These are phyloP conservation scores for Aquilaria malaccensis DNA, from an alignment of 345 rosid species.

Conservation along the genomic window DNA sequence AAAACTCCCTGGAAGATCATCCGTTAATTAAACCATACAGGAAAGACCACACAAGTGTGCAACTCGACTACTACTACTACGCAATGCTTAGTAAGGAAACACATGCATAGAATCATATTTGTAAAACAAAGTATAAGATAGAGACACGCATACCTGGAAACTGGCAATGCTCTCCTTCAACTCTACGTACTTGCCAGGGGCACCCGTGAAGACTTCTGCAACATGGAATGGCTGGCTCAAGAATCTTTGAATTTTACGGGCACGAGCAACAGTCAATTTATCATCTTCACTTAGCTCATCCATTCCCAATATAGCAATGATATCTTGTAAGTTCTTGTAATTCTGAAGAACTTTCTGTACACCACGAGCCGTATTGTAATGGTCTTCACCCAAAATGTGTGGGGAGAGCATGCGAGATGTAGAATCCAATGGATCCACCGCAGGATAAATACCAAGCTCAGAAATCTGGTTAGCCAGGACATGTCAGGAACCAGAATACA, in stretches of 20 bases:
- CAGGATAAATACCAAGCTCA: conserved; percentile 98
- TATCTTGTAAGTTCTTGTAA: conserved; percentile 99
- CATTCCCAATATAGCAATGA: conserved; percentile 98
- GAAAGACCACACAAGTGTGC: no score
- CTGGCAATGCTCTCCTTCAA: conserved; percentile 84
- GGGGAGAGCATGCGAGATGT: conserved; percentile 99
- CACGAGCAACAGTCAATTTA: conserved; percentile 93
- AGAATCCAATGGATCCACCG: conserved; percentile 96
- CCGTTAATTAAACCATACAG: background rate
- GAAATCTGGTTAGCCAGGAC: conserved; percentile 46
- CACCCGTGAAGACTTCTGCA: conserved; percentile 98
- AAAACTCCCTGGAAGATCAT: conserved; percentile 51
- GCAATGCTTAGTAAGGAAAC: no score
- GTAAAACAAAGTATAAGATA: background rate
- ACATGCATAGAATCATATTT: no score
- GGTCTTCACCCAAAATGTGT: conserved; percentile 88
- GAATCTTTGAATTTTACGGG: conserved; percentile 94
- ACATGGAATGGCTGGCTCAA: conserved; percentile 99
- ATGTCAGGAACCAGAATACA: background rate
- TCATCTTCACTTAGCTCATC: conserved; percentile 99
- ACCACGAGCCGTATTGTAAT: conserved; percentile 96
- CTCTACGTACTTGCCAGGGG: conserved; percentile 95
- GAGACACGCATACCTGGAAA: conserved; percentile 63
- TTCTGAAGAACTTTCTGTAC: conserved; percentile 97
- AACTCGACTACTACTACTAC: no score